Evolutionary conservation across 306 rosid species (phyloP).

Genomic region (Sophora flavescens): DNA sequence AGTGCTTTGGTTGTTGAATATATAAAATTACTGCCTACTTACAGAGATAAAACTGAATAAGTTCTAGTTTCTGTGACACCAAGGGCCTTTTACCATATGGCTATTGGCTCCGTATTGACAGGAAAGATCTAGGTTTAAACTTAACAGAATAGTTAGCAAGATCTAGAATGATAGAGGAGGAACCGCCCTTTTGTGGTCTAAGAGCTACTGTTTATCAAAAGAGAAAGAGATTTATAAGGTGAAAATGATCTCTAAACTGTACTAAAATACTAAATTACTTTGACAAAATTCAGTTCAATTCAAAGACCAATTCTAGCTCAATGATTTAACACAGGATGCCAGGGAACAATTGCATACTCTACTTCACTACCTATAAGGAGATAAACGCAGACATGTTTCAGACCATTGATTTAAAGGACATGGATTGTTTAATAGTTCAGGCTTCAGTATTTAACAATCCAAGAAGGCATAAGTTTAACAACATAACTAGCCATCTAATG

Average conservation of each 20-base stretch:
- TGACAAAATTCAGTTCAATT: slow-evolving; percentile 7
- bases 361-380: not conserved
- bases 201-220: not conserved
- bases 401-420: slow-evolving; percentile 4
- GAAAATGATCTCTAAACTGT: slow-evolving; percentile 1
- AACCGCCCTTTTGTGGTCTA: not conserved
- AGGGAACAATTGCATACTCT: slow-evolving; percentile 20
- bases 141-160: slow-evolving; percentile 21
- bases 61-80: not conserved
- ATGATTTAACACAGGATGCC: not conserved
- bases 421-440: not conserved
- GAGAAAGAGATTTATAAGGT: slow-evolving; percentile 16
- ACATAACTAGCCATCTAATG: not conserved
- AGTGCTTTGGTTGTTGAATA: slow-evolving; percentile 5
- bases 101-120: not conserved
- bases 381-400: not conserved
- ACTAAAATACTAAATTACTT: slow-evolving; percentile 13
- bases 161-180: slow-evolving; percentile 15
- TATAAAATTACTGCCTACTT: not conserved
- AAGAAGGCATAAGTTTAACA: not conserved
- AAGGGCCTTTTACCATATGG: slow-evolving; percentile 7
- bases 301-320: slow-evolving; percentile 5
- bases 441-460: not conserved
- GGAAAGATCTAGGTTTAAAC: slow-evolving; percentile 1
- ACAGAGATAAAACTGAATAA: not conserved